phyloP scores from a whole-genome alignment of 2,329 filamentous ascomycete species.

The Apiospora kogelbergensis region DNA sequence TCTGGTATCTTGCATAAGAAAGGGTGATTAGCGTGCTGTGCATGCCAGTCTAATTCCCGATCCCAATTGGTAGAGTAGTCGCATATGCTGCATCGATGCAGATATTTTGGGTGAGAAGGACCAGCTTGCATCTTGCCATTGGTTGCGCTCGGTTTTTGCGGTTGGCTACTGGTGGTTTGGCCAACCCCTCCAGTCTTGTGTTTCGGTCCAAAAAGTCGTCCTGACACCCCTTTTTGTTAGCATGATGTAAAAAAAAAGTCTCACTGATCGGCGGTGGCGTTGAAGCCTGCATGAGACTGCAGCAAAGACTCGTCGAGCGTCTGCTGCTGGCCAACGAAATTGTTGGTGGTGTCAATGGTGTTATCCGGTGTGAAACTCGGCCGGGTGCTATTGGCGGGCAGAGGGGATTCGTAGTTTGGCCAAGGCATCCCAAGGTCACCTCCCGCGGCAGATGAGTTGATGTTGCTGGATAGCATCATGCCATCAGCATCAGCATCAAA shows the following conservation, averaged over 20 bases:
- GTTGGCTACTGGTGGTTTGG: background rate
- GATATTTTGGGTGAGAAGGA: background rate
- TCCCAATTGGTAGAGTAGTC: background rate
- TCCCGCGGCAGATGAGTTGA: background rate
- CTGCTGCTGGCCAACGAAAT: background rate
- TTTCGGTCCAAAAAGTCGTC: too few relatives aligned
- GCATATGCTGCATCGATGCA: background rate
- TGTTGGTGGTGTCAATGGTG: background rate
- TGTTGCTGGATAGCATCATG: background rate
- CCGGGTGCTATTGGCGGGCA: background rate
- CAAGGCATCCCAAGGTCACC: background rate
- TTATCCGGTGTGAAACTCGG: too few relatives aligned
- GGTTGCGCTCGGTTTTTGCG: background rate
- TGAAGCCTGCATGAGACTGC: slow-evolving; percentile 19
- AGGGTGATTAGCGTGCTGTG: background rate
- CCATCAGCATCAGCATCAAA: background rate
- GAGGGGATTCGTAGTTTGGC: background rate
- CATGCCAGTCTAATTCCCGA: background rate
- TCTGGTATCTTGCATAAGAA: background rate
- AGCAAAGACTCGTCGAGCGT: slow-evolving; percentile 1
- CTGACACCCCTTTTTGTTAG: slow-evolving; percentile 34
- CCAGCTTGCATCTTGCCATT: background rate
- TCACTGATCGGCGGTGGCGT: slow-evolving; percentile 22
- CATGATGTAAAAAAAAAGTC: slow-evolving; percentile 26
- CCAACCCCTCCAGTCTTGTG: too few relatives aligned